Base-by-base conservation (phyloP, 345 rosid genomes). In the Nephelium lappaceum region DNA sequence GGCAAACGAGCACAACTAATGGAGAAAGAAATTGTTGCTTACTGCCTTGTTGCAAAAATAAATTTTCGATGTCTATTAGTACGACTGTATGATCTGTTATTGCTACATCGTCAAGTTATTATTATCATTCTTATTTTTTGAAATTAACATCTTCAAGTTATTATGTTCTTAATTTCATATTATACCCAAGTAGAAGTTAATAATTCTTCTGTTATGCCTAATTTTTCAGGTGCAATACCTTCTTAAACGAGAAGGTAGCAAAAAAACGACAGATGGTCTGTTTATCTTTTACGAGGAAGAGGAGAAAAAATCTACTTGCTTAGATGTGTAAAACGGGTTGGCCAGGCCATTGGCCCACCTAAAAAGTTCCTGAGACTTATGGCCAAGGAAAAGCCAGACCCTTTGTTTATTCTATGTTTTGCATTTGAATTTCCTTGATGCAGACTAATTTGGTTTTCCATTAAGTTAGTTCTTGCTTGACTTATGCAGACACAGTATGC, bases 141-240 rank as follows among this genome's bases (percentile, higher is more conserved):
- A 31, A 31, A 31, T 31, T 31, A 31, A 31, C 36, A 31, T 31
- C 36, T 31, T 31, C 36, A 31, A 31, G 67, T 74, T 76, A 55
- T 81, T 41, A 31, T 41, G 51, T 63, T 73, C 65, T 64, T 24
- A 25, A 19, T 51, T 65, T 19, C 69, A 55, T 71, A 19, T 67
- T 19, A 58, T 77, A 68, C n/a, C 51, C 19, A 57, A 9, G 45
- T 60, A 63, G 31, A 61, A 14, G 23, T 63, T 43, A 23, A 16
- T 3, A 64, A 71, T 3, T 31, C 61, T 51, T 78, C 63, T 67
- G 80, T 68, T 74, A n/a, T 41, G 38, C 58, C 49, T 68, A 57
- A 21, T 71, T 16, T 31, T 73, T 67, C 90, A 96, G 99, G 95
- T 43, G 21, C 25, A 19, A 27, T 3, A 25, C 42, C 42, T 74